Conservation (phyloP, 1,139 yeast species). For the Debaryomyces subglobosus region DNA sequence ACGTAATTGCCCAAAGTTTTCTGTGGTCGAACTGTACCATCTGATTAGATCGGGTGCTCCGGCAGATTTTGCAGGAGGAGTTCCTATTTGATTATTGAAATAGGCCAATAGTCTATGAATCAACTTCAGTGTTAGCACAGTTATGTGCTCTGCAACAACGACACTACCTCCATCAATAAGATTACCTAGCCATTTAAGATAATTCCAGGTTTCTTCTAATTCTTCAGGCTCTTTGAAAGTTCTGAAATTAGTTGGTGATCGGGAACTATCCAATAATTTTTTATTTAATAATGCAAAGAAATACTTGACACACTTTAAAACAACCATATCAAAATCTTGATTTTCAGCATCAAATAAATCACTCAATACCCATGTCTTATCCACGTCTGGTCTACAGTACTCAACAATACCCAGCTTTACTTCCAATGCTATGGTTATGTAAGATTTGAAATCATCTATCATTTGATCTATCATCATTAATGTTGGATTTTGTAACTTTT, state of each 20-base stretch:
- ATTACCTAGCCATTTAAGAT: slow-evolving; percentile 71
- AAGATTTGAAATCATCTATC: slow-evolving; percentile 81
- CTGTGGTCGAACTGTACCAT: slow-evolving; percentile 83
- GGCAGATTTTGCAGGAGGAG: slow-evolving; percentile 55
- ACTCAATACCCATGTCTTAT: slow-evolving; percentile 73
- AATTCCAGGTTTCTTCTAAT: slow-evolving; percentile 75
- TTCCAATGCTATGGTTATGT: slow-evolving; percentile 74
- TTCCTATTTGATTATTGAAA: slow-evolving; percentile 69
- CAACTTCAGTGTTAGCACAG: slow-evolving; percentile 66
- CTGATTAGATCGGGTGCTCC: slow-evolving; percentile 65
- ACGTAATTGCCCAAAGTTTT: slow-evolving; percentile 81
- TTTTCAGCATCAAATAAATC: slow-evolving; percentile 63
- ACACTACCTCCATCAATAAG: slow-evolving; percentile 84
- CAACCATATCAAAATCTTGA: slow-evolving; percentile 65
- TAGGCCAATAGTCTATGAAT: slow-evolving; percentile 71
- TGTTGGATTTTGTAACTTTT: slow-evolving; percentile 80
- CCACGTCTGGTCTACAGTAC: slow-evolving; percentile 63
- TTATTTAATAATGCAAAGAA: slow-evolving; percentile 71
- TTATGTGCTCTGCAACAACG: slow-evolving; percentile 77
- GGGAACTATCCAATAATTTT: slow-evolving; percentile 78
- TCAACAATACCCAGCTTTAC: slow-evolving; percentile 70
- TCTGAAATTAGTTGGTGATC: slow-evolving; percentile 64
- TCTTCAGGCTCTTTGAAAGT: slow-evolving; percentile 94
- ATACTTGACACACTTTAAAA: slow-evolving; percentile 74
- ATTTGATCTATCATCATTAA: slow-evolving; percentile 96